Base-by-base conservation (phyloP, 768 basidiomycete species). In the Trametes cinnabarina region DNA sequence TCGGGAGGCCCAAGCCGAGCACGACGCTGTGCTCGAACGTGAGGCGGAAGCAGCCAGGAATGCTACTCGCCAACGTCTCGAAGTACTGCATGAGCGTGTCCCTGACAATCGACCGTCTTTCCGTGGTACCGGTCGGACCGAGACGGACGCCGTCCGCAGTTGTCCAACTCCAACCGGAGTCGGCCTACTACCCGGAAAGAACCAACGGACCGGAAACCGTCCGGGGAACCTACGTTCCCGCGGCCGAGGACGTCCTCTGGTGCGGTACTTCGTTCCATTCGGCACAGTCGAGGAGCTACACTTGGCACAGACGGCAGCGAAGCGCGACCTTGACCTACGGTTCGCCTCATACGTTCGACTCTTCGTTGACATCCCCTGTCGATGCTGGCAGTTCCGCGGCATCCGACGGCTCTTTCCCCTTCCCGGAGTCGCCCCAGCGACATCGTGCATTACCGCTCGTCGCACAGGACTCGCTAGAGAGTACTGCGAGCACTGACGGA, bases 211-310 rank as follows among this genome's bases (percentile, higher is more conserved):
- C n/a, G n/a, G n/a, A n/a, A n/a, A n/a, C n/a, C n/a, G n/a, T n/a
- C n/a, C n/a, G n/a, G n/a, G n/a, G n/a, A n/a, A n/a, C n/a, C n/a
- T n/a, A n/a, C 56, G 53, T 37, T 52, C 72, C 37, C 71, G 65
- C 58, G 71, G 71, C 43, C 77, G 79, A 14, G 79, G 82, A n/a
- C 82, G 85, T 15, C 72, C 77, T 3, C 67, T 74, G 4, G 70
- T 75, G 55, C n/a, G n/a, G n/a, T n/a, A 85, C 82, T 15, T 88
- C 86, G 12, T 90, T 88, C 73, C 81, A 86, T 69, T 85, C 89
- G 3, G 86, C 87, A 0, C 65, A 83, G 23, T 59, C 54, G 28
- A 86, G 89, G 2, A 40, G 41, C 23, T 53, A 55, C 1, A 28
- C 47, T 34, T 51, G 52, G 51, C 60, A 61, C 41, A 19, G 22